Base-by-base conservation (phyloP, 768 basidiomycete species). In the Neoboletus brunneissimus region DNA sequence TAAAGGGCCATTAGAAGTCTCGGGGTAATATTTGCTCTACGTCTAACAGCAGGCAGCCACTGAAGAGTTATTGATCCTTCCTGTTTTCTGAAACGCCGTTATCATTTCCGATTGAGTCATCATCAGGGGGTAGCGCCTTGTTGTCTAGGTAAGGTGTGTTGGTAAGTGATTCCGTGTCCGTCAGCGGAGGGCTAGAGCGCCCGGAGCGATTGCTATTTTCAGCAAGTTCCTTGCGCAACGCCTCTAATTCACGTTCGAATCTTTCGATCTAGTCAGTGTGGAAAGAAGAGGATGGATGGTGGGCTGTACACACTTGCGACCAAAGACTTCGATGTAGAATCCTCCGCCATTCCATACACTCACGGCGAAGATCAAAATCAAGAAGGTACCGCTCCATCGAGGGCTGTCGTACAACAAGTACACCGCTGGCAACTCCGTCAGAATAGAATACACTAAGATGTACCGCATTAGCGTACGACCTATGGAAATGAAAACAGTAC, bases 331-430 rank as follows among this genome's bases (percentile, higher is more conserved):
- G 52, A 97, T 94, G 70, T 97, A 97, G 77, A 87, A 97, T 2
- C 91, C 91, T 23, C 90, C 94, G 11, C 95, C 95, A 67, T 98
- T 98, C 94, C 94, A 98, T 0, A 89, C 93, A 56, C 89, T 89
- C 44, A 94, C 91, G 16, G 82, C 77, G 65, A 98, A 91, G 43
- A 98, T 88, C 60, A 82, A 61, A 38, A 95, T 73, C 23, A 98
- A 73, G 75, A 94, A 97, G 2, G 79, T 71, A 18, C 81, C 84
- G 62, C 91, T 94, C 83, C 88, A 91, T 54, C 80, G 75, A 4
- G 89, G 74, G 63, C 86, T 91, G 64, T 90, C 81, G 66, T 96
- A 96, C 42, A 97, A 78, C 29, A 95, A 51, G 65, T 86, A 91
- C 5, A 95, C 83, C 12, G 92, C 88, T 0, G 93, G 91, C 7